A percentile compares a stretch with the other conserved stretches of the same genome.
Evolutionary conservation across 371 early-diverging fungal species (phyloP).

Genomic region (Sporodiniella umbellata): DNA sequence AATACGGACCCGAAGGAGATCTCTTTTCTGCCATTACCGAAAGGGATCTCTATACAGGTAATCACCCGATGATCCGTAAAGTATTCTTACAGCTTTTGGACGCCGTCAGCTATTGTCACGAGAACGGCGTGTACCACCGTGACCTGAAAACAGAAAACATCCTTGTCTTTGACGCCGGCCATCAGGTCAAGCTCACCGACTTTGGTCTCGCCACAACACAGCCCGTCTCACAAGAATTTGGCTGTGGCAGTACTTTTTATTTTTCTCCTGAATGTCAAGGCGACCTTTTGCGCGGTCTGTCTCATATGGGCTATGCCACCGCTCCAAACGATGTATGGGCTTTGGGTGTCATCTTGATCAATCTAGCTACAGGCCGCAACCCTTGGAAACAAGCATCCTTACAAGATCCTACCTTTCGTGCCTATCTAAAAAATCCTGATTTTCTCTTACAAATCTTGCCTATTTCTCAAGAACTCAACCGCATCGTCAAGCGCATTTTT

Average conservation of each 20-base stretch:
- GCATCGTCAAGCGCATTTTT: constrained; percentile 71
- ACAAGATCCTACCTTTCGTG: constrained; percentile 68
- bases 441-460: constrained; percentile 65
- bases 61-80: constrained; percentile 42
- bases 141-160: constrained; percentile 78
- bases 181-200: constrained; percentile 82
- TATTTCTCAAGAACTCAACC: constrained; percentile 68
- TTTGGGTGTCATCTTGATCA: constrained; percentile 79
- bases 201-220: constrained; percentile 90
- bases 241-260: constrained; percentile 90
- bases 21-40: constrained; percentile 66
- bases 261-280: constrained; percentile 91
- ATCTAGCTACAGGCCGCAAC: constrained; percentile 72
- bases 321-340: constrained; percentile 86
- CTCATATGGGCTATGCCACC: constrained; percentile 57
- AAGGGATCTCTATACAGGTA: constrained; percentile 45
- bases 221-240: constrained; percentile 71
- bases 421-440: constrained; percentile 59
- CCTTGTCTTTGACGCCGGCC: constrained; percentile 45
- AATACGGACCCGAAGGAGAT: constrained; percentile 66
- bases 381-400: constrained; percentile 79
- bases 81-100: constrained; percentile 56
- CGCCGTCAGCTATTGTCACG: constrained; percentile 58
- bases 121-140: constrained; percentile 58
- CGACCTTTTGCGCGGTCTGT: constrained; percentile 37